phyloP scores from a whole-genome alignment of 1,284 basidiomycete genomes.

The Exobasidium cylindrosporum region DNA sequence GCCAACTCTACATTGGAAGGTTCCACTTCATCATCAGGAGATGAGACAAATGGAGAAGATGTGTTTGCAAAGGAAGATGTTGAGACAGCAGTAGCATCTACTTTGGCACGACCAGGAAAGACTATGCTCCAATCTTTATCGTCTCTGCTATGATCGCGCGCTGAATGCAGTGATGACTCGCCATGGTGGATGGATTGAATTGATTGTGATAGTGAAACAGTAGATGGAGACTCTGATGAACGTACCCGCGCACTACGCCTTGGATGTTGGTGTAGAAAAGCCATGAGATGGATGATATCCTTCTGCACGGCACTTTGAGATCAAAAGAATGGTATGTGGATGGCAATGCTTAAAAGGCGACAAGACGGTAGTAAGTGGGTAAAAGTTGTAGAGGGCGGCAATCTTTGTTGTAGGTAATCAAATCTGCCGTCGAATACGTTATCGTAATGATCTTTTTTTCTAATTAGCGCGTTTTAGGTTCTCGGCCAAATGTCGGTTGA shows the following conservation, averaged over 20 bases:
- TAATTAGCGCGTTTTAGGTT: no score
- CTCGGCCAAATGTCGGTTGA: no score
- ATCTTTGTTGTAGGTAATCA: no score
- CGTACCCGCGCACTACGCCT: background rate
- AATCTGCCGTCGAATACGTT: no score
- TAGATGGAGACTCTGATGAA: conserved; percentile 2
- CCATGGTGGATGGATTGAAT: background rate
- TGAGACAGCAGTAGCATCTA: background rate
- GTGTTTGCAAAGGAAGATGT: background rate
- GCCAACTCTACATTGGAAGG: conserved; percentile 1
- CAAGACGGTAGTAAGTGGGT: no score
- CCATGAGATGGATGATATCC: no score
- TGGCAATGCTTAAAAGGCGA: no score
- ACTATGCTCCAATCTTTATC: conserved; percentile 13
- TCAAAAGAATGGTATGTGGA: no score
- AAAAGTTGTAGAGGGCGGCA: no score
- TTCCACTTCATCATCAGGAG: conserved; percentile 2
- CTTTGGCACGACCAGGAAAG: conserved; percentile 7
- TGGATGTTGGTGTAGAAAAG: conserved; percentile 11
- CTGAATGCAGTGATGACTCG: background rate
- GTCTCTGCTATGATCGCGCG: background rate
- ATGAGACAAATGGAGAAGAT: background rate
- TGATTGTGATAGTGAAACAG: background rate
- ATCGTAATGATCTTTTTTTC: no score
- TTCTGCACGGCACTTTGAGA: no score